Evolutionary conservation across 805 yeast genomes (phyloP), one percentile per base, ranked within the genome.

Genomic region (Wickerhamomyces tratensis): DNA sequence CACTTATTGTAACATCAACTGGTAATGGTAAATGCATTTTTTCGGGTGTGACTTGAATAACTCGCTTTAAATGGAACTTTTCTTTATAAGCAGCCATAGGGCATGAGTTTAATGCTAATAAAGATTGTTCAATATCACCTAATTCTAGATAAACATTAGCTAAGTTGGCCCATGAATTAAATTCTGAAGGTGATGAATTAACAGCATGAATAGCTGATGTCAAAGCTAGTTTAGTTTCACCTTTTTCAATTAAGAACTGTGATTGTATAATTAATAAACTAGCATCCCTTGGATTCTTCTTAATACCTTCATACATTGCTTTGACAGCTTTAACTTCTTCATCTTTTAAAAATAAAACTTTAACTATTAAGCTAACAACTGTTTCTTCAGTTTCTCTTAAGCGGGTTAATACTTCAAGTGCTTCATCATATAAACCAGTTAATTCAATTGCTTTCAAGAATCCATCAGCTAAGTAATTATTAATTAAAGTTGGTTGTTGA

Each of bases 1-100:
- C 85, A 35, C 74, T 80, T 37, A 85, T 62, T 0, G 79, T 76
- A 7, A 81, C 91, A 61, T 84, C 93, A 31, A 72, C 65, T 4
- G 95, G 93, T 36, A 82, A 66, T 0, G 95, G 94, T 36, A 85
- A 66, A 60, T 85, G 94, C 50, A 85, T 61, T 44, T 71, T 74
- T 5, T 75, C 77, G 15, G 67, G 56, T 26, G 63, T 60, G 20
- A 79, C 72, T 27, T 76, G 73, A 10, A 75, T 74, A 5, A 80
- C 71, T 52, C 93, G 67, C 55, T 73, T 76, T 51, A 82, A 68
- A 25, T 71, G 67, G 56, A 68, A 83, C 47, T 74, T 74, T 51
- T 84, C 93, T 54, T 77, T 80, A 10, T 83, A 75, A 1, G 66
- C 52, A 42, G 79, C 79, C 87, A 85, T 82, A 25, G 94, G 94